Percentiles rank a stretch among this genome's conserved stretches.
Conservation (phyloP, 1,139 yeast genomes). For the Yamadazyma sp. region DNA sequence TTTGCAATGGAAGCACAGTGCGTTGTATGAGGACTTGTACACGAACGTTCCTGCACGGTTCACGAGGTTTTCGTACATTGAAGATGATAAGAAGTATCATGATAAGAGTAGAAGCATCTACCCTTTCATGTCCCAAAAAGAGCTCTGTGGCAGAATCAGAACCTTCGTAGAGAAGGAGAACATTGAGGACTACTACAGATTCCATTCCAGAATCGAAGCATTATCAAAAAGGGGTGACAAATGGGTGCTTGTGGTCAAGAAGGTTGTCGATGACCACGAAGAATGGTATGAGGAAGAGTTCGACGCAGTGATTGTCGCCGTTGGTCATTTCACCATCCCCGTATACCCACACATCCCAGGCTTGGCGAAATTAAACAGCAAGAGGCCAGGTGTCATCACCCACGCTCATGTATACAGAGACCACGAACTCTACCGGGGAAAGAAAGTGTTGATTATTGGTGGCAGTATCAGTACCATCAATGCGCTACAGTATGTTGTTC, state of each 20-base stretch:
- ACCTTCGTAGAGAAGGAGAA: constrained; percentile 29
- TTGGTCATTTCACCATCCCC: constrained; percentile 58
- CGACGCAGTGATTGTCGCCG: constrained; percentile 53
- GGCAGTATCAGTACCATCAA: constrained; percentile 53
- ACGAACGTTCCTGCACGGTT: constrained; percentile 48
- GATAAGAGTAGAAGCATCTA: constrained; percentile 27
- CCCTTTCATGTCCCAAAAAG: constrained; percentile 43
- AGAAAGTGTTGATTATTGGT: constrained; percentile 50
- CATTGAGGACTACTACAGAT: constrained; percentile 33
- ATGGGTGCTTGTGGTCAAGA: constrained; percentile 45
- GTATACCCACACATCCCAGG: constrained; percentile 52
- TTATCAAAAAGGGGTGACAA: constrained; percentile 30
- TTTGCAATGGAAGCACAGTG: constrained; percentile 41
- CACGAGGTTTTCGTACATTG: constrained; percentile 42
- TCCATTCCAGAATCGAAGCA: constrained; percentile 39
- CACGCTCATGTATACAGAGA: constrained; percentile 64
- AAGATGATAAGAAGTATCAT: constrained; percentile 26
- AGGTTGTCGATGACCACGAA: constrained; percentile 19
- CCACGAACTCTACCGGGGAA: constrained; percentile 43
- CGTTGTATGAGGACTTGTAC: constrained; percentile 43
- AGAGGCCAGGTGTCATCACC: constrained; percentile 46
- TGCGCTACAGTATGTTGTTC: constrained; percentile 49
- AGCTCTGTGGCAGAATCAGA: constrained; percentile 31
- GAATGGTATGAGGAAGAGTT: constrained; percentile 43
- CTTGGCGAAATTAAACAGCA: constrained; percentile 45